A percentile compares a stretch with the other conserved stretches of the same genome.
Evolutionary conservation across 441 rosid species (phyloP).

Genomic region (Hura crepitans): DNA sequence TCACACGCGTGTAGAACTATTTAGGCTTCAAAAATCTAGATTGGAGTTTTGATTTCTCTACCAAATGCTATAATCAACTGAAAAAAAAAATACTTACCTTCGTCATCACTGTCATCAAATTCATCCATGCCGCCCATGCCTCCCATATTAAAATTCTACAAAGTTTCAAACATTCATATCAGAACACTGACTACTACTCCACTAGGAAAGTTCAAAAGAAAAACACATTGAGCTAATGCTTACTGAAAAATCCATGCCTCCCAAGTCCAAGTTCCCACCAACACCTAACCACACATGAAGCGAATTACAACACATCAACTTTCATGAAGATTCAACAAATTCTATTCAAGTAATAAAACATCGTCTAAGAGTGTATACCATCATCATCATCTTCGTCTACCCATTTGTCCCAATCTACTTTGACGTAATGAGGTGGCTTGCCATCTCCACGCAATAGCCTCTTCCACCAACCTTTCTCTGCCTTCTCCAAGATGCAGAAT

Average conservation of each 20-base stretch:
- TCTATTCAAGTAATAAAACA: not conserved
- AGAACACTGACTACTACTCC: not conserved
- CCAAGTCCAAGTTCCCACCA: conserved; percentile 61
- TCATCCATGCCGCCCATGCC: conserved; percentile 46
- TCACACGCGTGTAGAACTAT: not conserved
- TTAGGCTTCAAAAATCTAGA: not conserved
- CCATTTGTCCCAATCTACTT: conserved; percentile 80
- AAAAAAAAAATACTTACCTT: conserved; percentile 44
- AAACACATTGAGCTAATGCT: conserved; percentile 11
- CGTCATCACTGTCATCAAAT: conserved; percentile 77
- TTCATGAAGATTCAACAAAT: not conserved
- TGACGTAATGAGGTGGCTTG: conserved; percentile 49
- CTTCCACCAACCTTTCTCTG: conserved; percentile 64
- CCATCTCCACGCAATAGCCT: conserved; percentile 50
- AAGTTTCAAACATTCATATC: not conserved
- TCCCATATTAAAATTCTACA: conserved; percentile 40
- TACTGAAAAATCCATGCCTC: conserved; percentile 86
- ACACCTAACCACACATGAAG: conserved; percentile 32
- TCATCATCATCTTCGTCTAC: conserved; percentile 59
- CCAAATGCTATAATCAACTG: too few relatives aligned
- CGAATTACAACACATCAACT: conserved; percentile 5
- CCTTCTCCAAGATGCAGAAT: conserved; percentile 50
- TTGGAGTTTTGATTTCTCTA: not conserved
- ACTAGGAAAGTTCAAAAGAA: not conserved
- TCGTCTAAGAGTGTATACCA: conserved; percentile 22